phyloP scores from a whole-genome alignment of 768 basidiomycete genomes.

The Gloeophyllum trabeum region DNA sequence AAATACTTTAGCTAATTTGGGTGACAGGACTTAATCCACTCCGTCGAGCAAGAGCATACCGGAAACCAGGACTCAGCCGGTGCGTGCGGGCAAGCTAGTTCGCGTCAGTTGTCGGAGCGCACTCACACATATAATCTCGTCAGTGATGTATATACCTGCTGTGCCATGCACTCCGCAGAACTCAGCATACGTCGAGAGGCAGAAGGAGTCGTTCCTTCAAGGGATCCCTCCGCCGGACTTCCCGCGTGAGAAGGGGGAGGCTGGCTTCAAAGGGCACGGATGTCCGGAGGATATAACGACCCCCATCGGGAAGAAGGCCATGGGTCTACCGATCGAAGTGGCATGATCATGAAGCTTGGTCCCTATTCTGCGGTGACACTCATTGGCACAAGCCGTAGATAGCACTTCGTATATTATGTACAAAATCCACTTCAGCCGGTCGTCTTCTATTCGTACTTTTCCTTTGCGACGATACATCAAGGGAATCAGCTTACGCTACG shows the following conservation, averaged over 20 bases:
- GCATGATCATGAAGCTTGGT: no score
- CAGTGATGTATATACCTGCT: slow-evolving; percentile 74
- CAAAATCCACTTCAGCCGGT: no score
- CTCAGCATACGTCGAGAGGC: slow-evolving; percentile 45
- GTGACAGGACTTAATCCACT: slow-evolving; percentile 30
- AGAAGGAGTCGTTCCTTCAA: slow-evolving; percentile 47
- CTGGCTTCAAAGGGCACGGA: slow-evolving; percentile 27
- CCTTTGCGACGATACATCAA: no score
- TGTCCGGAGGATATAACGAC: slow-evolving; percentile 24
- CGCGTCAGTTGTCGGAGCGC: no score
- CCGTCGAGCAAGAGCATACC: slow-evolving; percentile 37
- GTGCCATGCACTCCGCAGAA: slow-evolving; percentile 57
- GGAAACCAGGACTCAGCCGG: slow-evolving; percentile 47
- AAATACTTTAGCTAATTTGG: background rate
- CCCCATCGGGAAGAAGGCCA: slow-evolving; percentile 24
- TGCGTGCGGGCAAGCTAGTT: slow-evolving; percentile 11
- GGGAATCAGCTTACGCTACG: no score
- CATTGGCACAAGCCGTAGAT: no score
- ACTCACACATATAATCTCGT: no score
- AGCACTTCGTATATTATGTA: no score
- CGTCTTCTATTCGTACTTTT: no score
- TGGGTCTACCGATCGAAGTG: slow-evolving; percentile 22
- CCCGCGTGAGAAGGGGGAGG: slow-evolving; percentile 33
- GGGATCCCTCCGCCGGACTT: slow-evolving; percentile 67
- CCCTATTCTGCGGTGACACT: no score